These are phyloP conservation scores for Colletotrichum cordylinicola DNA, from an alignment of 2,329 filamentous ascomycete species.

Conservation along the genomic window DNA sequence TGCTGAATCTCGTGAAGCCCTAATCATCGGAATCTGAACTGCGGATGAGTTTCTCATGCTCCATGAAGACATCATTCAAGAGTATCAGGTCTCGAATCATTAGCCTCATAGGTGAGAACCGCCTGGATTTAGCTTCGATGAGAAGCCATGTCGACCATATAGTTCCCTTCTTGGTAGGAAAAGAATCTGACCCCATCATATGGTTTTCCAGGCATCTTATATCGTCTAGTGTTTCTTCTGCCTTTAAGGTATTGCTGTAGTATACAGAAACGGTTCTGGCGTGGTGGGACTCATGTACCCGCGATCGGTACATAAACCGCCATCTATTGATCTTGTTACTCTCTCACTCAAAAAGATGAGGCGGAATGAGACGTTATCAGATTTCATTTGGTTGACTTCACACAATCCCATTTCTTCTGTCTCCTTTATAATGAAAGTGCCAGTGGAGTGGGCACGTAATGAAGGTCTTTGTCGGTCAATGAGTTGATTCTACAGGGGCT, in stretches of 20 bases:
- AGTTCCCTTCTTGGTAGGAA: neutral
- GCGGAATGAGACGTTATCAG: no score
- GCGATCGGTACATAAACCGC: neutral
- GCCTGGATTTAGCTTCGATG: neutral
- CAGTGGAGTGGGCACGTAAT: neutral
- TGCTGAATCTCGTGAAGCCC: neutral
- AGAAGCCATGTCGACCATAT: rapidly evolving
- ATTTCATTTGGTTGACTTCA: neutral
- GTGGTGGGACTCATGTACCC: neutral
- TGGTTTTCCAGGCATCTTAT: neutral
- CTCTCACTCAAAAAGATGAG: no score
- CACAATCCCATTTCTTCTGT: rapidly evolving
- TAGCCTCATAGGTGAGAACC: rapidly evolving
- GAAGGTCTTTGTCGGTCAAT: neutral
- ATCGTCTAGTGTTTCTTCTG: rapidly evolving
- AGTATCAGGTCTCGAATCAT: rapidly evolving
- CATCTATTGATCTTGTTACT: rapidly evolving
- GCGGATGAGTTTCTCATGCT: neutral
- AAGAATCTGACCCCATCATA: rapidly evolving
- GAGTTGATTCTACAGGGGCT: neutral
- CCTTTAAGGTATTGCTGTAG: neutral
- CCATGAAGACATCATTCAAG: neutral
- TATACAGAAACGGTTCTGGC: neutral
- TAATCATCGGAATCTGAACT: neutral
- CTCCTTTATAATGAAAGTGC: neutral